Percentiles rank a stretch among this genome's conserved stretches.
These are phyloP conservation scores for Nicotiana undulata DNA, from an alignment of 257 asterid species.

Conservation along the genomic window DNA sequence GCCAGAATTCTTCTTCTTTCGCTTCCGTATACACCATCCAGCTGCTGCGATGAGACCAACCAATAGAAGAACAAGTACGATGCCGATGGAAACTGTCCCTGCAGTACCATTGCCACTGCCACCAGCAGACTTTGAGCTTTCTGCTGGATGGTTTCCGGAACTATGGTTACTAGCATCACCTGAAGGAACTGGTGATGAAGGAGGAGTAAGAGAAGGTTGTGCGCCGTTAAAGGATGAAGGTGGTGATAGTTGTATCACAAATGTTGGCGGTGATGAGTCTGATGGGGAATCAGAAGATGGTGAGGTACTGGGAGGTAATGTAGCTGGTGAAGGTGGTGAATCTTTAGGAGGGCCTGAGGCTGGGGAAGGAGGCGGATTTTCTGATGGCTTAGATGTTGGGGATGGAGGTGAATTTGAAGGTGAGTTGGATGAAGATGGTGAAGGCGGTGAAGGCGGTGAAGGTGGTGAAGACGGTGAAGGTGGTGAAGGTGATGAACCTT, in stretches of 20 bases:
- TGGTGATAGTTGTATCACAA: slow-evolving; percentile 5
- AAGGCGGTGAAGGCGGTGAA: slow-evolving; percentile 18
- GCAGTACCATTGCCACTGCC: slow-evolving; percentile 45
- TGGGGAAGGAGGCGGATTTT: slow-evolving; percentile 28
- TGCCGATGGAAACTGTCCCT: slow-evolving; percentile 34
- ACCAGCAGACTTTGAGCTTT: slow-evolving; percentile 24
- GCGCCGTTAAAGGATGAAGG: slow-evolving; percentile 5
- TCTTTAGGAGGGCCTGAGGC: slow-evolving; percentile 25
- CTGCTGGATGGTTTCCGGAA: slow-evolving; percentile 26
- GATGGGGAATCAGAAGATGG: slow-evolving; percentile 6
- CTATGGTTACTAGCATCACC: slow-evolving; percentile 23
- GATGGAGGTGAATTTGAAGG: background rate
- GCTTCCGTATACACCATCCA: slow-evolving; percentile 44
- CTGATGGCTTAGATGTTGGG: background rate
- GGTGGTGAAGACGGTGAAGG: slow-evolving; percentile 28
- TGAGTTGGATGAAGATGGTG: slow-evolving; percentile 25
- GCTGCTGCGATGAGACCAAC: slow-evolving; percentile 44
- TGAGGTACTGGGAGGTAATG: background rate
- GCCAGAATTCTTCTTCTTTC: slow-evolving; percentile 52
- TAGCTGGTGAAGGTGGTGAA: slow-evolving; percentile 36
- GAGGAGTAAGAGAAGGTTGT: slow-evolving; percentile 29
- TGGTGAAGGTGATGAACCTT: slow-evolving; percentile 32
- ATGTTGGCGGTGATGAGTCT: slow-evolving; percentile 10
- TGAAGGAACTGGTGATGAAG: slow-evolving; percentile 33
- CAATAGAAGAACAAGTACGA: slow-evolving; percentile 33